Base-by-base conservation (phyloP, 2,329 filamentous ascomycete species). In the Metarhizium album region DNA sequence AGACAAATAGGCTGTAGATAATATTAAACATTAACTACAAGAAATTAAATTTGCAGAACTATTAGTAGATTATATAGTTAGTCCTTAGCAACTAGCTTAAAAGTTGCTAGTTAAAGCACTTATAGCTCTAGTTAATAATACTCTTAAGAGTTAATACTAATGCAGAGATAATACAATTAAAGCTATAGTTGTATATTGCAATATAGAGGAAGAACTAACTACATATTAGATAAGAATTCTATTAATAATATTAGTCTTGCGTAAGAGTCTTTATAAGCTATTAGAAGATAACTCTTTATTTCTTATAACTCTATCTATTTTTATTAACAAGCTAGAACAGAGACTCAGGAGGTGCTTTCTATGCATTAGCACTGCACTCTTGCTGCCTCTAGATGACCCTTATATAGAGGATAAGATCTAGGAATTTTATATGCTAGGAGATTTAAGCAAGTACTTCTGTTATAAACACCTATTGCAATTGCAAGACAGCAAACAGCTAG, bases 11-110 rank as follows among this genome's bases (percentile, higher is more conserved):
- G 27, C 27, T 29, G 27, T 29, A 9, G 27, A 29, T 9, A 45
- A 62, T 37, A 61, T 61, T 18, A 31, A 61, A 38, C 31, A 40
- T 27, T 50, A 61, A 51, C 49, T 61, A 14, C 47, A 53, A 48
- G 52, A 58, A 3, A 22, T 49, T 24, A 40, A 20, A 13, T 60
- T 62, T 46, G 27, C 54, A 16, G 38, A 57, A 42, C 49, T 37
- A 47, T 11, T 37, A 4, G n/a, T 42, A 22, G 45, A 38, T 33
- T 18, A 23, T 18, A 18, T 45, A 37, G 52, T n/a, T 9, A 2
- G 18, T 27, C 47, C 47, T 50, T 29, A 51, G 35, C 35, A 47
- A n/a, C 57, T 46, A 22, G 55, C 50, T 42, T 40, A 59, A 46
- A 57, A 52, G 45, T 48, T 52, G 22, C 46, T 59, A 14, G 35